A percentile compares a stretch with the other conserved stretches of the same genome.
phyloP scores from a whole-genome alignment of 306 rosid species.

The Glycine tomentella region DNA sequence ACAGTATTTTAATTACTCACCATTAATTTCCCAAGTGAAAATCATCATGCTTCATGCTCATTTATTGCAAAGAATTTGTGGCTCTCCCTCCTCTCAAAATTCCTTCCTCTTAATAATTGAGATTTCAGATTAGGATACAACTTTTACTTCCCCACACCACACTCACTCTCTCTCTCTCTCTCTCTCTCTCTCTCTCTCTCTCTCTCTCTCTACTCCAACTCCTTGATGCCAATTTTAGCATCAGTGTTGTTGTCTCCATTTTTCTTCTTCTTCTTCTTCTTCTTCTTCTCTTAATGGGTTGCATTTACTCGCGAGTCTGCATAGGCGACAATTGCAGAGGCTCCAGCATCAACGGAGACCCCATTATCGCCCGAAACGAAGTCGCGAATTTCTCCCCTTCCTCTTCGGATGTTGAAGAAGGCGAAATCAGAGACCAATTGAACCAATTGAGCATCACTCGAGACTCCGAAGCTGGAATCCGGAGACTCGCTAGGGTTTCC shows the following conservation, averaged over 20 bases:
- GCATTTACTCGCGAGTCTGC: slow-evolving; percentile 88
- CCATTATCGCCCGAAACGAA: slow-evolving; percentile 48
- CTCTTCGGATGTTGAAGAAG: slow-evolving; percentile 55
- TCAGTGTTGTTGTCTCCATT: slow-evolving; percentile 45
- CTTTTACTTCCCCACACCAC: background rate
- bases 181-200: too few relatives aligned
- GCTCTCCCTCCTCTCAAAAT: slow-evolving; percentile 13
- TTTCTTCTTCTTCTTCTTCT: too few relatives aligned
- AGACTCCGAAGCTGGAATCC: slow-evolving; percentile 82
- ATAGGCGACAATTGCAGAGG: slow-evolving; percentile 69
- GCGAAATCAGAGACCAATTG: slow-evolving; percentile 59
- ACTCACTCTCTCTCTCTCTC: too few relatives aligned
- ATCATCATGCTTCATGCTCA: slow-evolving; percentile 4
- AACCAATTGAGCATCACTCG: slow-evolving; percentile 57
- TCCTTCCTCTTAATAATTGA: slow-evolving; percentile 43
- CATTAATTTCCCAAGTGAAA: background rate
- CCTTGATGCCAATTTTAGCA: slow-evolving; percentile 56
- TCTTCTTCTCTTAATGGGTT: slow-evolving; percentile 70
- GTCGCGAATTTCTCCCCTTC: slow-evolving; percentile 53
- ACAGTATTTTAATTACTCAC: background rate
- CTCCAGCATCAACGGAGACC: slow-evolving; percentile 55
- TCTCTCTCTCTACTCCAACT: background rate
- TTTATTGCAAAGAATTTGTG: slow-evolving; percentile 39
- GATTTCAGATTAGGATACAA: slow-evolving; percentile 14
- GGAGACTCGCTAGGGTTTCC: slow-evolving; percentile 91